These are phyloP conservation scores for Calonectria pseudoturangicola DNA, from an alignment of 2,329 filamentous ascomycete genomes.

Conservation along the genomic window DNA sequence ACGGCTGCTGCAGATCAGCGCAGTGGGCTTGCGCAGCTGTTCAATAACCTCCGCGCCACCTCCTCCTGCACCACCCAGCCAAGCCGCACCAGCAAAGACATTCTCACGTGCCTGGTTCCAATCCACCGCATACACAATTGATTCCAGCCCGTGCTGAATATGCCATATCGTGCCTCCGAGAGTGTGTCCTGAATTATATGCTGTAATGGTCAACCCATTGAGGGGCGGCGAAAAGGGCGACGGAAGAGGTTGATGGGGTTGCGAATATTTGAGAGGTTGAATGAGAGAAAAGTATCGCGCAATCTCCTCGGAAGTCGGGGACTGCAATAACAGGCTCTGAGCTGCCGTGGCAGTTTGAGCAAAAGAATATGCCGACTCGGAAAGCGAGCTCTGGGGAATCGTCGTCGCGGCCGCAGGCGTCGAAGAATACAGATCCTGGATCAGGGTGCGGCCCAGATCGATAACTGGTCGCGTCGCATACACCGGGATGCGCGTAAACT, in stretches of 20 bases:
- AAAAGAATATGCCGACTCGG: slow-evolving; percentile 75
- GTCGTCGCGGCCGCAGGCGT: slow-evolving; percentile 91
- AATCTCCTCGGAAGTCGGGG: slow-evolving; percentile 91
- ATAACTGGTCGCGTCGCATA: slow-evolving; percentile 97
- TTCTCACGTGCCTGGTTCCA: slow-evolving; percentile 99
- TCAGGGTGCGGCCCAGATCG: slow-evolving; percentile 90
- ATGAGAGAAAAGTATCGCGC: slow-evolving; percentile 93
- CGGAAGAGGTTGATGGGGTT: slow-evolving; percentile 91
- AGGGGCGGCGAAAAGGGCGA: slow-evolving; percentile 92
- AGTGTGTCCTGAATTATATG: slow-evolving; percentile 97
- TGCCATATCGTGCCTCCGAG: slow-evolving; percentile 99
- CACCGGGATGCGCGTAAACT: slow-evolving; percentile 93
- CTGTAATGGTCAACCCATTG: slow-evolving; percentile 94
- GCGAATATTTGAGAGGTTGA: slow-evolving; percentile 95
- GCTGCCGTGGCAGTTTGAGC: slow-evolving; percentile 69
- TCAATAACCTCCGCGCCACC: slow-evolving; percentile 94
- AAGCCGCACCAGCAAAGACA: slow-evolving; percentile 93
- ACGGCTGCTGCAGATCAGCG: slow-evolving; percentile 92
- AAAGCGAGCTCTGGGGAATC: slow-evolving; percentile 83
- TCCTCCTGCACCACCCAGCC: slow-evolving; percentile 87
- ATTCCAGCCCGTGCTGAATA: slow-evolving; percentile 96
- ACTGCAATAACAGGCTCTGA: slow-evolving; percentile 76
- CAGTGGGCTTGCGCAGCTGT: slow-evolving; percentile 93
- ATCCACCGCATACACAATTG: slow-evolving; percentile 96
- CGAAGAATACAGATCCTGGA: slow-evolving; percentile 94